Conservation (phyloP, 805 yeast genomes). For the Yamadazyma endophytica region DNA sequence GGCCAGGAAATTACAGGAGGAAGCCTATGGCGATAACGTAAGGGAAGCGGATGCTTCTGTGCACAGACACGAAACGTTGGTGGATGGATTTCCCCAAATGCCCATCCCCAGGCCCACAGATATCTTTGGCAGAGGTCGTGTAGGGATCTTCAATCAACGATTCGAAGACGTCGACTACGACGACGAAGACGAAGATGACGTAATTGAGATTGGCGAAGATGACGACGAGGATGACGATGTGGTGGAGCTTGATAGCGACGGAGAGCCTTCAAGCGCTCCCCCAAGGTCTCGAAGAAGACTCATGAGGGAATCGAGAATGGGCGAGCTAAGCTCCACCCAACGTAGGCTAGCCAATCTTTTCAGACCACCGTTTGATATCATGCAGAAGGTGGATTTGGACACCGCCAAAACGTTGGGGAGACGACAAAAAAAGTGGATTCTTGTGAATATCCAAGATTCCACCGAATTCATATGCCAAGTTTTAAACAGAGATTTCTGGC, state of each 20-base stretch:
- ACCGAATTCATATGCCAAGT: slow-evolving; percentile 86
- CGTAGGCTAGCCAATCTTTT: slow-evolving; percentile 76
- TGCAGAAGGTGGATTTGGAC: slow-evolving; percentile 64
- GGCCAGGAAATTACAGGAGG: slow-evolving; percentile 62
- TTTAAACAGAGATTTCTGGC: slow-evolving; percentile 92
- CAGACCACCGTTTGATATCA: slow-evolving; percentile 91
- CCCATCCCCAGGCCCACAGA: slow-evolving; percentile 24
- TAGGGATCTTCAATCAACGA: slow-evolving; percentile 59
- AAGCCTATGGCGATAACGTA: slow-evolving; percentile 45
- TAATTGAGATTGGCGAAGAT: slow-evolving; percentile 16
- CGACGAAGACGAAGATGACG: slow-evolving; percentile 35
- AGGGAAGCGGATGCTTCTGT: slow-evolving; percentile 71
- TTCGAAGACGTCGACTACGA: slow-evolving; percentile 37
- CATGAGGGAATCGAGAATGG: slow-evolving; percentile 19
- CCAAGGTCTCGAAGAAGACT: slow-evolving; percentile 24
- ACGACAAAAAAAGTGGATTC: slow-evolving; percentile 67
- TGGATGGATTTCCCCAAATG: slow-evolving; percentile 32
- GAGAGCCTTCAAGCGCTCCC: slow-evolving; percentile 14
- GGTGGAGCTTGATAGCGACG: slow-evolving; percentile 26
- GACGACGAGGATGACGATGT: slow-evolving; percentile 25
- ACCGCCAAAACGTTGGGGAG: slow-evolving; percentile 69
- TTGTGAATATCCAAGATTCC: slow-evolving; percentile 83
- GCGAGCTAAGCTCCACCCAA: slow-evolving; percentile 47
- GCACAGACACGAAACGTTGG: slow-evolving; percentile 71
- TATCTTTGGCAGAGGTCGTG: slow-evolving; percentile 46